These are phyloP conservation scores for Lachancea fermentati DNA, from an alignment of 805 yeast genomes.

Conservation along the genomic window DNA sequence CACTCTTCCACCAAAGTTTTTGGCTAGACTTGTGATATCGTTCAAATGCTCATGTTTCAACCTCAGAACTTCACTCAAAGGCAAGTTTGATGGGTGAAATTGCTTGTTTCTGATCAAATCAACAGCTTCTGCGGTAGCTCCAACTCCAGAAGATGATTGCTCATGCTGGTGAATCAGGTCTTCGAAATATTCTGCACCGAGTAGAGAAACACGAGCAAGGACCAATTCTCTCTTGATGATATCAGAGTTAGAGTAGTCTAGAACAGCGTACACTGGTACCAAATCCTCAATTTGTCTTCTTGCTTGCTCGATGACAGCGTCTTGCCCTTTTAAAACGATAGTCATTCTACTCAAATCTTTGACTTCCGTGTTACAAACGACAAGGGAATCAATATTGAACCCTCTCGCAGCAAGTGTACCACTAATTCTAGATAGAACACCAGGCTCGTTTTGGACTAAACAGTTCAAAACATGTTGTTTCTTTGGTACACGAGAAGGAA, in stretches of 20 bases:
- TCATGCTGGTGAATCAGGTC: slow-evolving; percentile 85
- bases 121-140: slow-evolving; percentile 26
- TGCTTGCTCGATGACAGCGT: slow-evolving; percentile 95
- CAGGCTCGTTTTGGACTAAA: slow-evolving; percentile 97
- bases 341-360: slow-evolving; percentile 96
- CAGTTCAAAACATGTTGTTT: slow-evolving; percentile 92
- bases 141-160: slow-evolving; percentile 33
- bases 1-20: slow-evolving; percentile 87
- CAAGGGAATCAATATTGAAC: slow-evolving; percentile 94
- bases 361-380: slow-evolving; percentile 95
- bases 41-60: slow-evolving; percentile 86
- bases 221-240: slow-evolving; percentile 87
- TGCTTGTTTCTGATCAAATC: slow-evolving; percentile 34
- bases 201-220: slow-evolving; percentile 82
- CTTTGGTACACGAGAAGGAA: slow-evolving; percentile 48
- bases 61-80: slow-evolving; percentile 88
- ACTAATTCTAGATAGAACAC: slow-evolving; percentile 87
- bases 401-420: slow-evolving; percentile 98
- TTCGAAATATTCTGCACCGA: slow-evolving; percentile 98
- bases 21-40: slow-evolving; percentile 72
- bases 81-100: slow-evolving; percentile 84
- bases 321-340: slow-evolving; percentile 88
- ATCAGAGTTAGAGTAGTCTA: slow-evolving; percentile 87
- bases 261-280: slow-evolving; percentile 96
- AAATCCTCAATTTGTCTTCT: slow-evolving; percentile 96